These are phyloP conservation scores for Zasmidium cellare DNA, from an alignment of 2,329 filamentous ascomycete species.

Conservation along the genomic window DNA sequence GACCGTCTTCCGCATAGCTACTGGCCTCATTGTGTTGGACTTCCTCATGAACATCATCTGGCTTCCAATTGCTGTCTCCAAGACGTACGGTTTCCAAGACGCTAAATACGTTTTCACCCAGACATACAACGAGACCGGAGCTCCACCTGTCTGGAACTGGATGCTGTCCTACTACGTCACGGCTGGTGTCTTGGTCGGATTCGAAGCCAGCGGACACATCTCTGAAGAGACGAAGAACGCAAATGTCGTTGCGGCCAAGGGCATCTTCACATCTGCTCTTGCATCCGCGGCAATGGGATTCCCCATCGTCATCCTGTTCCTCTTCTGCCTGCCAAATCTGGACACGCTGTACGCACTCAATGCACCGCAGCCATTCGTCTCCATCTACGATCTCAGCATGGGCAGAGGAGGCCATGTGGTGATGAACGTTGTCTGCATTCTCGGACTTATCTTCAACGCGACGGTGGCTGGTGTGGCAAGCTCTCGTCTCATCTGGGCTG, in stretches of 20 bases:
- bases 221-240: slow-evolving; percentile 64
- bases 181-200: slow-evolving; percentile 61
- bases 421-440: slow-evolving; percentile 60
- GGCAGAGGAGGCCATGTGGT: slow-evolving; percentile 59
- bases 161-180: slow-evolving; percentile 63
- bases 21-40: slow-evolving; percentile 55
- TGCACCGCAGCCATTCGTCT: slow-evolving; percentile 60
- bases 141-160: slow-evolving; percentile 62
- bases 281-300: slow-evolving; percentile 59
- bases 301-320: slow-evolving; percentile 57
- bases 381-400: slow-evolving; percentile 58
- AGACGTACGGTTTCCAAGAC: slow-evolving; percentile 60
- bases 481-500: slow-evolving; percentile 63
- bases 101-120: slow-evolving; percentile 61
- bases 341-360: slow-evolving; percentile 55
- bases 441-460: slow-evolving; percentile 55
- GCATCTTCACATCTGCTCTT: slow-evolving; percentile 62
- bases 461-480: slow-evolving; percentile 60
- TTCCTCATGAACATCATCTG: slow-evolving; percentile 62
- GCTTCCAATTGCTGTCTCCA: slow-evolving; percentile 58
- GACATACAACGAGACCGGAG: slow-evolving; percentile 55
- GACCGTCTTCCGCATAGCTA: slow-evolving; percentile 54
- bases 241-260: slow-evolving; percentile 55
- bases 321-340: slow-evolving; percentile 59
- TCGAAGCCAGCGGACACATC: slow-evolving; percentile 62